A percentile compares a stretch with the other conserved stretches of the same genome.
These are phyloP conservation scores for Mychonastes homosphaera DNA, from an alignment of 139 green algal species.

Conservation along the genomic window DNA sequence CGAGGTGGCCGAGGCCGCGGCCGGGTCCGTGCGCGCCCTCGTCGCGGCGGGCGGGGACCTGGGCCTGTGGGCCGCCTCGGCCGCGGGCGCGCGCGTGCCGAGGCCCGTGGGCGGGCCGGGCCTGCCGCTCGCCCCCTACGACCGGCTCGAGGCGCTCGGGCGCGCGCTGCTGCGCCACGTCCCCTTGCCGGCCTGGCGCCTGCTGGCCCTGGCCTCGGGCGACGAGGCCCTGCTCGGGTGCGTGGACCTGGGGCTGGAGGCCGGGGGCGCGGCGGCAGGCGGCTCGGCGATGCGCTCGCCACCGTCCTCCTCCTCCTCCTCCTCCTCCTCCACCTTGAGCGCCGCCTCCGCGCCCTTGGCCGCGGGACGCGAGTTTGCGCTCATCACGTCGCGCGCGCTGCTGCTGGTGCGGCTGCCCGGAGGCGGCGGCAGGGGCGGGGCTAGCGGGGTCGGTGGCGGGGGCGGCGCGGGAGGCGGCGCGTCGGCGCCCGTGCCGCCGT, in stretches of 20 bases:
- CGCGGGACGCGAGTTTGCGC: no score
- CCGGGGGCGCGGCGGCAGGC: neutral
- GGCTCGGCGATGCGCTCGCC: no score
- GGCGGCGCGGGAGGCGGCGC: neutral
- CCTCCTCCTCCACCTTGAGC: no score
- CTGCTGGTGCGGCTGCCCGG: constrained; percentile 6
- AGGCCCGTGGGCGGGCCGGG: constrained; percentile 28
- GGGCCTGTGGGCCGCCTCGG: neutral
- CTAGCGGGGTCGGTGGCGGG: neutral
- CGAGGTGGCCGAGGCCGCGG: constrained; percentile 25
- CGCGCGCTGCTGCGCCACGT: constrained; percentile 32
- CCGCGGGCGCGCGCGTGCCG: constrained; percentile 17
- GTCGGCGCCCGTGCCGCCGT: neutral
- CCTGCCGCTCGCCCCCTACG: constrained; percentile 27
- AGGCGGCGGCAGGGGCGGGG: neutral
- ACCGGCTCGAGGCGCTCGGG: constrained; percentile 33
- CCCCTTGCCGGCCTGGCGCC: constrained; percentile 5
- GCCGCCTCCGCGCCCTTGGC: no score
- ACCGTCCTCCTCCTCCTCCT: no score
- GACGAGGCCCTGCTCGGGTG: constrained; percentile 30
- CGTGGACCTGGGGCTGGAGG: constrained; percentile 9
- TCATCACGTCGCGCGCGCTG: constrained; percentile 8
- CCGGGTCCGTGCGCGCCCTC: constrained; percentile 14
- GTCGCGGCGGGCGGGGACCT: constrained; percentile 10
- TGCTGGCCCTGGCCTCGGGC: no score